phyloP scores from a whole-genome alignment of 169 alveolate genomes.

The Plasmodium gonderi region DNA sequence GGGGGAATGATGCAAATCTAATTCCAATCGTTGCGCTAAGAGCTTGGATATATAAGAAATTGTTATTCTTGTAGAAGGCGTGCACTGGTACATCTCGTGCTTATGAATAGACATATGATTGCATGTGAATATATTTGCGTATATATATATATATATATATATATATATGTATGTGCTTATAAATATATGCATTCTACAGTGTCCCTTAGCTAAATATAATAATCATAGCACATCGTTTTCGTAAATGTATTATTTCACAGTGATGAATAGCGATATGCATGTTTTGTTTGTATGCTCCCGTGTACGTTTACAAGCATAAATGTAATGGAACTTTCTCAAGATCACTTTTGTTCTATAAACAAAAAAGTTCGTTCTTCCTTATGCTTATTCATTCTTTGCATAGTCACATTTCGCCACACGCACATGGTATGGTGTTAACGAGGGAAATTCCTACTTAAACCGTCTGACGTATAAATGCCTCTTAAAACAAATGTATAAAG shows the following conservation, averaged over 20 bases:
- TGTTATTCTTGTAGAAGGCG: neutral
- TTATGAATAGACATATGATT: no score
- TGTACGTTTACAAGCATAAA: neutral
- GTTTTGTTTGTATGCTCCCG: neutral
- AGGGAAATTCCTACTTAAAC: neutral
- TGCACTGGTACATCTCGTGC: no score
- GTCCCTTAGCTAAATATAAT: neutral
- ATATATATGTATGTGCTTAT: neutral
- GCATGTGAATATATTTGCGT: neutral
- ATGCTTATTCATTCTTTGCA: neutral
- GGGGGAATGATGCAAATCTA: neutral
- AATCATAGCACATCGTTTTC: neutral
- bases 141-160: neutral
- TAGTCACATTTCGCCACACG: neutral
- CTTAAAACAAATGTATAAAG: neutral
- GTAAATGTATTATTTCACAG: neutral
- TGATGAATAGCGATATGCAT: neutral
- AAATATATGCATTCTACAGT: neutral
- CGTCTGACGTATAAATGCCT: neutral
- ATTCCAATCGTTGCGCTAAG: neutral
- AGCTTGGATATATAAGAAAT: neutral
- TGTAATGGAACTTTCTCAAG: neutral
- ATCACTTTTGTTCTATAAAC: neutral
- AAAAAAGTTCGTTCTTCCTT: neutral
- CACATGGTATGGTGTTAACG: neutral